Evolutionary conservation across 1,284 basidiomycete genomes (phyloP), one percentile per base, ranked within the genome.

Genomic region (Coniferiporia sulphurascens): DNA sequence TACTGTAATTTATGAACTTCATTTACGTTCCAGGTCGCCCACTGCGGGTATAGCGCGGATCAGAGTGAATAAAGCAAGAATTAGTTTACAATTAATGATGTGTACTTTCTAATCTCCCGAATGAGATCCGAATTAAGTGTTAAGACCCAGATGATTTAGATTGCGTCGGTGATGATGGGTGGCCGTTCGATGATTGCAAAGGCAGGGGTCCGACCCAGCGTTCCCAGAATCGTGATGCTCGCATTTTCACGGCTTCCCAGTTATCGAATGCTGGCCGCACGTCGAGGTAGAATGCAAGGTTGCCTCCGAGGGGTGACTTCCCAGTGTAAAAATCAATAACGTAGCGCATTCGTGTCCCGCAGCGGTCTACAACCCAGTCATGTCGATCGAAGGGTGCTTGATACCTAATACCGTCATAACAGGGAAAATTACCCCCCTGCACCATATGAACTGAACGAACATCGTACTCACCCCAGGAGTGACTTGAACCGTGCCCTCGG

Each of bases 241-340:
- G 84, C 86, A 98, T 91, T 66, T 85, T 85, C 15, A 93, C 76
- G 13, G 91, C 91, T 68, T 97, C 93, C 87, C 91, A 92, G 66
- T 80, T 91, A 70, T 98, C 95, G 44, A 98, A 73, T 1, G 96
- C 95, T 0, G 96, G 96, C 51, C 96, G 81, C 10, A 93, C 95
- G 68, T 99, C 97, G 45, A 99, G 82, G 72, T 90, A 97, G 74
- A 99, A 99, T 3, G 94, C 86, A 19, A 84, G 69, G 62, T 78
- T 78, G 56, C 73, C 73, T 10, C 75, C 70, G 35, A 70, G 72
- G 49, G 76, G 48, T 1, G 74, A 72, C 60, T 82, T 85, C n/a
- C 97, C 96, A 0, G 93, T 91, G 78, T 99, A 99, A 72, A 98
- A 99, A 74, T 99, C 96, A 66, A 99, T 98, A 59, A 99, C 87